Conservation (phyloP, 192 early-diverging fungal genomes). For the Backusella tuberculispora region DNA sequence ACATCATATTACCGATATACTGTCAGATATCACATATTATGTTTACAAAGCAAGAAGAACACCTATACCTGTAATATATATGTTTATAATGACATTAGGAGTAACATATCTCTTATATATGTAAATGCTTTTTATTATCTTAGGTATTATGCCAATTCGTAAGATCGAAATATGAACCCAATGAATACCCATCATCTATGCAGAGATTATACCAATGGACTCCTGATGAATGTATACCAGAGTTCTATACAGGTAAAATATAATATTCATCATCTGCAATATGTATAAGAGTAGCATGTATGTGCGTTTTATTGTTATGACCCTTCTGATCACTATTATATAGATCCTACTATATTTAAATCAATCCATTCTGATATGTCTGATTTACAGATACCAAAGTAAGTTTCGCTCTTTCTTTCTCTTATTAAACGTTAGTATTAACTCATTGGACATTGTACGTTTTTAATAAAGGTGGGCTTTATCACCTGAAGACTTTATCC, state of each 20-base stretch:
- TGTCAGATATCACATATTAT: conserved; percentile 73
- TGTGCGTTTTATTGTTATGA: neutral
- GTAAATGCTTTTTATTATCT: neutral
- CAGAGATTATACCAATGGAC: conserved; percentile 70
- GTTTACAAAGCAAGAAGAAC: conserved; percentile 68
- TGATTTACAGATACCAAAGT: conserved; percentile 50
- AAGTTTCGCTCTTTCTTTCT: conserved; percentile 1
- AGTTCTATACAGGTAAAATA: conserved; percentile 60
- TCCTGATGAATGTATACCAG: conserved; percentile 76
- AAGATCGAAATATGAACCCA: conserved; percentile 67
- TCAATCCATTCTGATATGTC: conserved; percentile 70
- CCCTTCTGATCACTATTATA: neutral
- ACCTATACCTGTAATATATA: conserved; percentile 52
- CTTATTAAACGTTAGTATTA: neutral
- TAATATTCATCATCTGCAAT: neutral
- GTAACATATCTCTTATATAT: neutral
- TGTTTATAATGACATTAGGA: no score
- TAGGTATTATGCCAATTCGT: conserved; percentile 68
- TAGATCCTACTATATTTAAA: conserved; percentile 62
- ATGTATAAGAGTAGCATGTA: neutral
- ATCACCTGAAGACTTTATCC: conserved; percentile 81
- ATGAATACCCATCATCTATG: conserved; percentile 68
- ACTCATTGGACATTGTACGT: no score
- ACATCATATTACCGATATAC: conserved; percentile 70
- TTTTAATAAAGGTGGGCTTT: conserved; percentile 63